These are phyloP conservation scores for Arthrobotrys conoides DNA, from an alignment of 2,329 filamentous ascomycete species.

Conservation along the genomic window DNA sequence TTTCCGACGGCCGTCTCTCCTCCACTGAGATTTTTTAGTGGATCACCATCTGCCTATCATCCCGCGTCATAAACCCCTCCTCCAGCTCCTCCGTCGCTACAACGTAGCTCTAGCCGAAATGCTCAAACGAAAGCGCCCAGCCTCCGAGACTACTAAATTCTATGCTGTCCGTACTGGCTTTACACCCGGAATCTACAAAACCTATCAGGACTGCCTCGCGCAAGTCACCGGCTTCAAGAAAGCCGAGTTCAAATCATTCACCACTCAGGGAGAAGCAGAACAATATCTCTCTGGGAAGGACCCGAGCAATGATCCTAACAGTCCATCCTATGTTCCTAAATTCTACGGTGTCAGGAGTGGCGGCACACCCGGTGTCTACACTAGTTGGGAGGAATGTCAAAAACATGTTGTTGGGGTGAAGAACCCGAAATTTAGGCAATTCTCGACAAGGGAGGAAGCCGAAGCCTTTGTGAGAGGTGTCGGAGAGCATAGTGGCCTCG, in stretches of 20 bases:
- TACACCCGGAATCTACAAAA: conserved; percentile 75
- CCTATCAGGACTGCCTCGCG: conserved; percentile 75
- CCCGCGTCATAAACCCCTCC: conserved; percentile 44
- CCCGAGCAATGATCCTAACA: conserved; percentile 64
- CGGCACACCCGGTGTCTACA: conserved; percentile 74
- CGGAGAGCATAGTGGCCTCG: conserved; percentile 66
- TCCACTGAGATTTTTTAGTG: conserved; percentile 51
- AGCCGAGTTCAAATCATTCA: conserved; percentile 65
- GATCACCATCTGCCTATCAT: conserved; percentile 30
- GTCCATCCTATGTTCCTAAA: conserved; percentile 67
- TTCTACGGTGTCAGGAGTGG: conserved; percentile 76
- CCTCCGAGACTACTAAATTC: conserved; percentile 69
- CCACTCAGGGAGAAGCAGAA: conserved; percentile 63
- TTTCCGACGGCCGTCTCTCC: conserved; percentile 4
- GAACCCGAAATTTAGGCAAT: conserved; percentile 73
- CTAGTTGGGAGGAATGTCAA: conserved; percentile 75
- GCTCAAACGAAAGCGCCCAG: conserved; percentile 60
- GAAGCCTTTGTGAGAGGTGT: conserved; percentile 78
- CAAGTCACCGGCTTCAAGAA: conserved; percentile 75
- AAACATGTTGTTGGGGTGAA: conserved; percentile 76
- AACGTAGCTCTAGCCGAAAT: conserved; percentile 45
- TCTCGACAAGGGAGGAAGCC: conserved; percentile 71
- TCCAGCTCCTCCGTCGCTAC: conserved; percentile 40
- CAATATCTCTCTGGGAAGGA: conserved; percentile 63
- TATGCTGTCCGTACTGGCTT: conserved; percentile 76